Evolutionary conservation across 345 rosid genomes (phyloP).

Genomic region (Clarkia xantiana): DNA sequence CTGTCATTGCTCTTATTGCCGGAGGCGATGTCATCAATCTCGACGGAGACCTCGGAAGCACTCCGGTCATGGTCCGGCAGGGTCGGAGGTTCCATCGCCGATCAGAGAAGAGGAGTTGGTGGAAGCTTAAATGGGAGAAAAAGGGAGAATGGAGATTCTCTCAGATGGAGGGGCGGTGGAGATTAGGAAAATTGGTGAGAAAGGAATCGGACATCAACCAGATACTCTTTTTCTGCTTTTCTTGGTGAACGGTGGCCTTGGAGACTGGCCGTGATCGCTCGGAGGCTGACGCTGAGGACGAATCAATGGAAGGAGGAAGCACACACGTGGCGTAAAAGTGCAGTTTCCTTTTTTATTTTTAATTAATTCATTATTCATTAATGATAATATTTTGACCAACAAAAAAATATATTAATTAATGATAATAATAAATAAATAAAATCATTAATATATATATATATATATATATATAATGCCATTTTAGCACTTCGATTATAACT

Average conservation of each 20-base stretch:
- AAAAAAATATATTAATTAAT: too few species aligned
- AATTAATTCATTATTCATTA: not conserved
- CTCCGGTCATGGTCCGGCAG: too few species aligned
- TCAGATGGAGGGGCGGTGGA: slow-evolving; percentile 1
- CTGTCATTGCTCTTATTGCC: slow-evolving; percentile 1
- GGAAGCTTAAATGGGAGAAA: not conserved
- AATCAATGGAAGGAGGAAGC: not conserved
- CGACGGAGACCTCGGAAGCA: slow-evolving; percentile 3
- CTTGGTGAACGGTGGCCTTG: not conserved
- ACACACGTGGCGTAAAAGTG: slow-evolving; percentile 1
- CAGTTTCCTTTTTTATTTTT: not conserved
- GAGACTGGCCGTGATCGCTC: too few species aligned
- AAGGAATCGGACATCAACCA: slow-evolving; percentile 6
- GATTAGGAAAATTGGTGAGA: slow-evolving; percentile 11
- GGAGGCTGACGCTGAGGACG: not conserved
- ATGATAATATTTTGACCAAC: not conserved
- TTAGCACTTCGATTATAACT: too few species aligned
- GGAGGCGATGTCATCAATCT: not conserved
- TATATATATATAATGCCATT: too few species aligned
- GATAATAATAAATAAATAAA: too few species aligned
- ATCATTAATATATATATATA: too few species aligned
- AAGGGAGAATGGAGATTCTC: not conserved
- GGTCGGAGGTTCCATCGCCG: too few species aligned
- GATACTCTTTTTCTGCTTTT: not conserved
- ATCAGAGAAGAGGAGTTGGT: not conserved